A percentile compares a stretch with the other conserved stretches of the same genome.
These are phyloP conservation scores for Leccinum olivaceopallidum DNA, from an alignment of 768 basidiomycete species.

Conservation along the genomic window DNA sequence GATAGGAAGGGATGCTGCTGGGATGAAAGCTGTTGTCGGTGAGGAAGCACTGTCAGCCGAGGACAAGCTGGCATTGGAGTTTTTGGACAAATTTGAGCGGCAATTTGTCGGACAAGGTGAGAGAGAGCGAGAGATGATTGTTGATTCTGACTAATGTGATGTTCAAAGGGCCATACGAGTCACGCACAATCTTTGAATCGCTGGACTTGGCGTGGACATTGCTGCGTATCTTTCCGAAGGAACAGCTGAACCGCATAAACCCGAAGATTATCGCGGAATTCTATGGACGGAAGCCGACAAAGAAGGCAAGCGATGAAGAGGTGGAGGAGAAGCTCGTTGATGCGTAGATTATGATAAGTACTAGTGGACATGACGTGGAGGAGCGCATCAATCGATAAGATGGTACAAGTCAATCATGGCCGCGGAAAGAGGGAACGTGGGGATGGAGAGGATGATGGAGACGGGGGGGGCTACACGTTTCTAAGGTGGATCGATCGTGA, in stretches of 20 bases:
- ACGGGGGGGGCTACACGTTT: constrained; percentile 15
- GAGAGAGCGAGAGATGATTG: constrained; percentile 25
- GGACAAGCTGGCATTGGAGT: constrained; percentile 96
- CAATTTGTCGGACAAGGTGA: constrained; percentile 96
- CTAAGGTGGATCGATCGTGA: constrained; percentile 14
- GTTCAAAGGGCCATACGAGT: constrained; percentile 81
- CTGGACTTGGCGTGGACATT: constrained; percentile 97
- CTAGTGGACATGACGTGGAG: neutral
- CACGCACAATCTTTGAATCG: constrained; percentile 94
- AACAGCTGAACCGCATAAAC: constrained; percentile 96
- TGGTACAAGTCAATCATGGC: constrained; percentile 14
- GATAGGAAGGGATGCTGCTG: constrained; percentile 93
- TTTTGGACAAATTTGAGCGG: constrained; percentile 96
- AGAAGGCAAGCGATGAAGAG: constrained; percentile 55
- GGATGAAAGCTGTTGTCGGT: constrained; percentile 99
- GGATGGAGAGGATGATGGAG: constrained; percentile 1
- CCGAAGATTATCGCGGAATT: constrained; percentile 95
- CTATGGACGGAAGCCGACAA: constrained; percentile 80
- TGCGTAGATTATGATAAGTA: constrained; percentile 40
- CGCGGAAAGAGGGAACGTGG: constrained; percentile 19
- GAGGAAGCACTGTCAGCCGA: constrained; percentile 95
- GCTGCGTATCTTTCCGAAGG: constrained; percentile 97
- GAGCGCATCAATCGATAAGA: constrained; percentile 25
- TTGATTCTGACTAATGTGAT: neutral
- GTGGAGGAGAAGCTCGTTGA: constrained; percentile 56